A percentile compares a stretch with the other conserved stretches of the same genome.
These are phyloP conservation scores for Syncephalastrum racemosum DNA, from an alignment of 371 early-diverging fungal genomes.

Conservation along the genomic window DNA sequence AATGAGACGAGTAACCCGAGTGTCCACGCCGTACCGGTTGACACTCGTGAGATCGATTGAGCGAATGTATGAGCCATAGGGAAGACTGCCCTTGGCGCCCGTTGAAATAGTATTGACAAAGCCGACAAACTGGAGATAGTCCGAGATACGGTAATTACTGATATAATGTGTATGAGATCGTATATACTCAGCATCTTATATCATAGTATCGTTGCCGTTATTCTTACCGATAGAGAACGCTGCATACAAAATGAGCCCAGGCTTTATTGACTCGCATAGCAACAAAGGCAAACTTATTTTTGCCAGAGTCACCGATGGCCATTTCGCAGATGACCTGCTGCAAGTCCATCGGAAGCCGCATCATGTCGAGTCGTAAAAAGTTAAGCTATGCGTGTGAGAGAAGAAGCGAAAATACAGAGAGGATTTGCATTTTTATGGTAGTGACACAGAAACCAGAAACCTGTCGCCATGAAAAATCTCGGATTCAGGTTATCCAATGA, in stretches of 20 bases:
- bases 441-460: too few species aligned
- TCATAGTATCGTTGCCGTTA: too few species aligned
- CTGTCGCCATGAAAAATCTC: too few species aligned
- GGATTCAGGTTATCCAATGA: too few species aligned
- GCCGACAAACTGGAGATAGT: constrained; percentile 18
- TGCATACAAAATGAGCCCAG: constrained; percentile 22
- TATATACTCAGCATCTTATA: not conserved
- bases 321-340: constrained; percentile 19
- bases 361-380: too few species aligned
- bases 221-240: constrained; percentile 14
- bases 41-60: constrained; percentile 14
- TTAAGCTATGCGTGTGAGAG: too few species aligned
- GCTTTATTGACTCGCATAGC: constrained; percentile 15
- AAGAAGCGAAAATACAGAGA: too few species aligned
- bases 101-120: constrained; percentile 15
- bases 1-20: constrained; percentile 15
- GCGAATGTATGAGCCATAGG: constrained; percentile 18
- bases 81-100: not conserved
- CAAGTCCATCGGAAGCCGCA: constrained; percentile 10
- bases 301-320: constrained; percentile 9
- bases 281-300: constrained; percentile 9
- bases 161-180: not conserved
- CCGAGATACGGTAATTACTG: constrained; percentile 16
- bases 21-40: constrained; percentile 21
- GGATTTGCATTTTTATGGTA: too few species aligned